phyloP scores from a whole-genome alignment of 495 filamentous ascomycete species.

The Aspergillus incahuasiensis region DNA sequence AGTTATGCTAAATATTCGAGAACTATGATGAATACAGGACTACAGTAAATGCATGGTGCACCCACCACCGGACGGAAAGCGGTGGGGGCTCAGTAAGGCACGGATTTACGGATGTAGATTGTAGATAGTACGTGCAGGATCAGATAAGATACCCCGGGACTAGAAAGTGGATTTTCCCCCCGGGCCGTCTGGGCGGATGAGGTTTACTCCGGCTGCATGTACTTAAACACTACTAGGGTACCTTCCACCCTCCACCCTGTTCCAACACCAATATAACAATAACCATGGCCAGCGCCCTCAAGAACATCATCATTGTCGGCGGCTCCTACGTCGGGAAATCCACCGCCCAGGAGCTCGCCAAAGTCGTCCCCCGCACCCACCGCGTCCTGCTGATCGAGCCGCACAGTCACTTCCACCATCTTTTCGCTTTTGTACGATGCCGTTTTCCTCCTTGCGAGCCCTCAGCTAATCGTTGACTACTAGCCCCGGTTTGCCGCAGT shows the following conservation, averaged over 20 bases:
- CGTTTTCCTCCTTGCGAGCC: background rate
- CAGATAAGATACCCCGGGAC: conserved; percentile 7
- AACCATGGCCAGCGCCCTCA: conserved; percentile 22
- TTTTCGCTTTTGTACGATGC: conserved; percentile 47
- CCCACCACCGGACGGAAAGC: no score
- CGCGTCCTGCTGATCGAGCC: conserved; percentile 47
- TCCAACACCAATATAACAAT: background rate
- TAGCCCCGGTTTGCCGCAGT: conserved; percentile 50
- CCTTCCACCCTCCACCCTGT: background rate
- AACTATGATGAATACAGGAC: no score
- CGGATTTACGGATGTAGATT: no score
- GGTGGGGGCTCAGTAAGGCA: no score
- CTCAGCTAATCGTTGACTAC: conserved; percentile 11
- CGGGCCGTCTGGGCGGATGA: conserved; percentile 7
- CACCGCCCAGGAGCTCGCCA: conserved; percentile 37
- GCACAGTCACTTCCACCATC: conserved; percentile 51
- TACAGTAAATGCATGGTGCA: no score
- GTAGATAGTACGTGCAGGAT: no score
- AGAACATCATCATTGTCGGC: conserved; percentile 40
- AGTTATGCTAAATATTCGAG: no score
- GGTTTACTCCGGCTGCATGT: conserved; percentile 9
- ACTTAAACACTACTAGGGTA: background rate
- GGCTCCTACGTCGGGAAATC: conserved; percentile 40
- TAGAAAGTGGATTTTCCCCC: background rate
- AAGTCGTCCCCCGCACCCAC: conserved; percentile 34